Conservation (phyloP, 2,329 filamentous ascomycete genomes). For the Epichloe aotearoae region DNA sequence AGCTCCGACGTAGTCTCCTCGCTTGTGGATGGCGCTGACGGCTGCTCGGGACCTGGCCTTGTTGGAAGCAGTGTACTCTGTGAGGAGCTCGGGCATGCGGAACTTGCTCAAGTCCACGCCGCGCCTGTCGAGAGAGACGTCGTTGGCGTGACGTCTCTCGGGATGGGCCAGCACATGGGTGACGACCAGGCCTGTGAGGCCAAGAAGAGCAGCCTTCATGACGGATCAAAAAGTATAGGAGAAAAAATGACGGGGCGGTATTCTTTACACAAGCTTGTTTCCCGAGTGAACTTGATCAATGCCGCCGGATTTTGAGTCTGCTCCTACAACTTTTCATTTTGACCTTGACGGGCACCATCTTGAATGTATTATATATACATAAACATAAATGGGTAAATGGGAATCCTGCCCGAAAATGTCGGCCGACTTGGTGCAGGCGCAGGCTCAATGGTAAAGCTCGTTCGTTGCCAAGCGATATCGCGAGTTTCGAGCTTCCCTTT, state of each 20-base stretch:
- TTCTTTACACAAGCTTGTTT: neutral
- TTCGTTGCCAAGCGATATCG: too few relatives aligned
- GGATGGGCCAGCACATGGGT: conserved; percentile 20
- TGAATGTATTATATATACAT: too few relatives aligned
- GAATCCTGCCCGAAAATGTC: too few relatives aligned
- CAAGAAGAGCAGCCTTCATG: conserved; percentile 21
- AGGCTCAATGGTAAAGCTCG: too few relatives aligned
- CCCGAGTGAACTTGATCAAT: too few relatives aligned
- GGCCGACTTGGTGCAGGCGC: too few relatives aligned
- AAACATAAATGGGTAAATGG: too few relatives aligned
- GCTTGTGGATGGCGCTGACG: conserved; percentile 13
- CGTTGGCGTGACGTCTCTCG: conserved; percentile 13
- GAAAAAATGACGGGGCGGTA: too few relatives aligned
- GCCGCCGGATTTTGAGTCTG: too few relatives aligned
- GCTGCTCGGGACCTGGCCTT: conserved; percentile 9
- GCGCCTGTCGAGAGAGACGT: conserved; percentile 14
- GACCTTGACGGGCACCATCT: too few relatives aligned
- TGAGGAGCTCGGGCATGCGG: conserved; percentile 17
- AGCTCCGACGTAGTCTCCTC: conserved; percentile 27
- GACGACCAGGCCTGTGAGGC: conserved; percentile 20
- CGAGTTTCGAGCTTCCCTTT: conserved; percentile 2
- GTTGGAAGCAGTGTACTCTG: conserved; percentile 15
- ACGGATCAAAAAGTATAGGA: neutral
- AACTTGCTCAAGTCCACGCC: conserved; percentile 21
- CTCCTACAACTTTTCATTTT: too few relatives aligned